Evolutionary conservation across 1,139 yeast genomes (phyloP).

Genomic region (Kodamaea sp.): DNA sequence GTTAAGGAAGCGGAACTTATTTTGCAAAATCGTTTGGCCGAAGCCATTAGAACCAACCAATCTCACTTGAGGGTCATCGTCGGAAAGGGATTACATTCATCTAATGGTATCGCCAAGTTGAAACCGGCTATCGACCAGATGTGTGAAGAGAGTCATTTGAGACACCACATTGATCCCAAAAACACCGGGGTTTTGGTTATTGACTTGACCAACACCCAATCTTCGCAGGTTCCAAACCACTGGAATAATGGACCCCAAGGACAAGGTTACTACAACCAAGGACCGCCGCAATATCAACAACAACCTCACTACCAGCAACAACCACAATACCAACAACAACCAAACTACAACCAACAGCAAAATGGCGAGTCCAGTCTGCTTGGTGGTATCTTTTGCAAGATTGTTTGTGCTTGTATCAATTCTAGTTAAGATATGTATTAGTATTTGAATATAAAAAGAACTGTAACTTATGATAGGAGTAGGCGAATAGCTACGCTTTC

Average conservation of each 20-base stretch:
- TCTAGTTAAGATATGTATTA: constrained; percentile 9
- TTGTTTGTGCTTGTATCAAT: constrained; percentile 35
- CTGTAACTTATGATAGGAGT: no score
- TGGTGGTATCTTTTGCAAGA: constrained; percentile 32
- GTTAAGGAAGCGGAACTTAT: constrained; percentile 86
- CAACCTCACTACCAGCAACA: constrained; percentile 24
- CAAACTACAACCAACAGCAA: no score
- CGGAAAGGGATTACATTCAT: constrained; percentile 91
- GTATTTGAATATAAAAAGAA: constrained; percentile 2
- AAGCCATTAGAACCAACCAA: constrained; percentile 63
- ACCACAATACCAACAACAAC: no score
- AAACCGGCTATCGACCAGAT: constrained; percentile 86
- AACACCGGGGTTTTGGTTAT: constrained; percentile 82
- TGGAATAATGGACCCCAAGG: constrained; percentile 39
- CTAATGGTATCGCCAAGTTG: constrained; percentile 78
- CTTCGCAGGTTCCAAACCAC: constrained; percentile 49
- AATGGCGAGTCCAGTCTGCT: no score
- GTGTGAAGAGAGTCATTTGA: constrained; percentile 65
- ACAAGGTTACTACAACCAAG: constrained; percentile 26
- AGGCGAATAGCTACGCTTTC: no score
- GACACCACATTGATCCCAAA: constrained; percentile 60
- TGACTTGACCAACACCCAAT: constrained; percentile 47
- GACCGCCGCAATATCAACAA: constrained; percentile 24
- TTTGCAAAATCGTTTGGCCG: constrained; percentile 70
- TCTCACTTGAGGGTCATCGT: constrained; percentile 67